Conservation (phyloP, 345 rosid genomes). For the Salix caprea region DNA sequence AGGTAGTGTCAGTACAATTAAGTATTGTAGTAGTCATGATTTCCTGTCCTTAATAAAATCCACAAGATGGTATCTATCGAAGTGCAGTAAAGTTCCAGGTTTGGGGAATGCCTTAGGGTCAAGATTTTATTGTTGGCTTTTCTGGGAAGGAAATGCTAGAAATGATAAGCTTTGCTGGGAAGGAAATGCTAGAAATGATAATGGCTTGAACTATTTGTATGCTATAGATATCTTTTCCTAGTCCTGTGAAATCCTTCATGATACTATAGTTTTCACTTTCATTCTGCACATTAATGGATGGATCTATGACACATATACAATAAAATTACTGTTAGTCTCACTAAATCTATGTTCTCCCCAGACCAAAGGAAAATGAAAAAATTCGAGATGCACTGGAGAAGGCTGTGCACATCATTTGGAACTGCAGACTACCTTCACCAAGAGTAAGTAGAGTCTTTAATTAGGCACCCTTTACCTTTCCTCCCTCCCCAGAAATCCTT, state of each 20-base stretch:
- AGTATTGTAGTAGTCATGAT: neutral
- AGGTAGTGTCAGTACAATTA: neutral
- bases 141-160: too few relatives aligned
- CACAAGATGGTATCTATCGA: too few relatives aligned
- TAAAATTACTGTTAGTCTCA: neutral
- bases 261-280: neutral
- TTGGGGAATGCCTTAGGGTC: too few relatives aligned
- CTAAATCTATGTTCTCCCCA: conserved; percentile 18
- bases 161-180: too few relatives aligned
- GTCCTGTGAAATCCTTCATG: too few relatives aligned
- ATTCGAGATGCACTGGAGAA: conserved; percentile 60
- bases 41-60: too few relatives aligned
- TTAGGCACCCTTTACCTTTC: conserved; percentile 1
- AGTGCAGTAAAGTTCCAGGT: too few relatives aligned
- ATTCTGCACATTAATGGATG: neutral
- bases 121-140: too few relatives aligned
- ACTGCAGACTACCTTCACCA: conserved; percentile 85
- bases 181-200: too few relatives aligned
- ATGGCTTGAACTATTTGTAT: too few relatives aligned
- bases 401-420: conserved; percentile 90
- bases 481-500: neutral
- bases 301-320: neutral
- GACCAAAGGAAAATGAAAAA: conserved; percentile 73
- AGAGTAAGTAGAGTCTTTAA: conserved; percentile 44
- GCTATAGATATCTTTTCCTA: too few relatives aligned